Percentiles rank a stretch among this genome's conserved stretches.
Conservation (phyloP, 495 filamentous ascomycete genomes). For the Hypomontagnella submonticulosa region DNA sequence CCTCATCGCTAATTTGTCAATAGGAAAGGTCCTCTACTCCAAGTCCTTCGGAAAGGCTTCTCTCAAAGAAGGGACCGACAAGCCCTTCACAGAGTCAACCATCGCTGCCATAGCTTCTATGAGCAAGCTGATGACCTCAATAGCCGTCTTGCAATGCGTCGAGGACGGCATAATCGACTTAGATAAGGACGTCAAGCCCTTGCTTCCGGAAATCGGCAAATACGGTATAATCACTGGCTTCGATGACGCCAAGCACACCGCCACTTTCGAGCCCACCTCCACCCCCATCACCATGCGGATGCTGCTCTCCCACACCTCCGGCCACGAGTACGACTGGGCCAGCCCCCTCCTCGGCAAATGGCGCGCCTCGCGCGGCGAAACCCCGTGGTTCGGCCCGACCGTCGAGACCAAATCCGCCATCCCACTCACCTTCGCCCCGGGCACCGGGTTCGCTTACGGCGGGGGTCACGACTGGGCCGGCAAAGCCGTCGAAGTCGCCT, state of each 20-base stretch:
- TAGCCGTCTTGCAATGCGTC: slow-evolving; percentile 62
- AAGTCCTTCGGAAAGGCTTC: slow-evolving; percentile 33
- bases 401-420: slow-evolving; percentile 46
- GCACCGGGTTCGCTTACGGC: slow-evolving; percentile 61
- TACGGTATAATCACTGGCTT: slow-evolving; percentile 56
- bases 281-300: slow-evolving; percentile 56
- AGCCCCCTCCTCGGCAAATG: slow-evolving; percentile 51
- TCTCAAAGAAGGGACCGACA: slow-evolving; percentile 22
- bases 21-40: slow-evolving; percentile 37
- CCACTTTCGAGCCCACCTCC: slow-evolving; percentile 40
- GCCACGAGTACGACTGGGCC: slow-evolving; percentile 58
- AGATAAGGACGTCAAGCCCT: slow-evolving; percentile 51
- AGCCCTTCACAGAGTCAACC: slow-evolving; percentile 57
- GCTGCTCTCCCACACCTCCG: slow-evolving; percentile 63
- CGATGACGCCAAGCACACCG: slow-evolving; percentile 43
- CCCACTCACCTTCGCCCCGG: slow-evolving; percentile 61
- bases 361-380: slow-evolving; percentile 44
- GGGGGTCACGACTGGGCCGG: slow-evolving; percentile 63
- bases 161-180: slow-evolving; percentile 58
- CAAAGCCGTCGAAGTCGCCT: slow-evolving; percentile 55
- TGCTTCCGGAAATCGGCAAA: slow-evolving; percentile 55
- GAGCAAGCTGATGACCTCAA: slow-evolving; percentile 66
- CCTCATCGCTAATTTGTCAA: not conserved
- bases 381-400: slow-evolving; percentile 14
- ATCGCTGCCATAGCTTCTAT: slow-evolving; percentile 62